These are phyloP conservation scores for Solanum appendiculatum DNA, from an alignment of 257 asterid genomes.

Conservation along the genomic window DNA sequence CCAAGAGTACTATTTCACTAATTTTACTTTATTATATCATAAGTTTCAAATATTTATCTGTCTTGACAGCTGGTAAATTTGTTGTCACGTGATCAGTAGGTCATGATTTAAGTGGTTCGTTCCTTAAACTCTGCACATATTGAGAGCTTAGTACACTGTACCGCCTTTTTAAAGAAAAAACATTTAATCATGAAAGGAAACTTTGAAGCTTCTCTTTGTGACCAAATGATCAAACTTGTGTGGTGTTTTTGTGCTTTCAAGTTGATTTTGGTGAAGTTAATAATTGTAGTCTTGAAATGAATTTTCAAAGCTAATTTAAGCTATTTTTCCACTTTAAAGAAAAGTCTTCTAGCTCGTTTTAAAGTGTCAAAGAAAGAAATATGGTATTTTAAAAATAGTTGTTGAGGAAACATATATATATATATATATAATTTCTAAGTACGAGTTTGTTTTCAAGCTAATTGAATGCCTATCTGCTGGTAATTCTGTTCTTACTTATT, in stretches of 20 bases:
- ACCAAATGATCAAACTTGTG: background rate
- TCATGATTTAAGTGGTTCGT: background rate
- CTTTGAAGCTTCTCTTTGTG: background rate
- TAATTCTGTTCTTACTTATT: background rate
- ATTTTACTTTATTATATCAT: background rate
- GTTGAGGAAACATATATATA: background rate
- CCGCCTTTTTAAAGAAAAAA: too few species aligned
- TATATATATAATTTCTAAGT: background rate
- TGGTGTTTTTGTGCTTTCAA: background rate
- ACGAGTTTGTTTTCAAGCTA: background rate
- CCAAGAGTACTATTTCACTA: constrained; percentile 26
- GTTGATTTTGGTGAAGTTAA: background rate
- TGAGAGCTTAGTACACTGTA: too few species aligned
- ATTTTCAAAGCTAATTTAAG: background rate
- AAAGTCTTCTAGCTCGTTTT: background rate
- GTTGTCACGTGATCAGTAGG: rapidly evolving
- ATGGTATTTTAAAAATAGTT: background rate
- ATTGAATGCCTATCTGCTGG: background rate
- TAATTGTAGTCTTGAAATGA: too few species aligned
- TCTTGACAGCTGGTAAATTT: background rate
- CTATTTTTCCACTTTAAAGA: background rate
- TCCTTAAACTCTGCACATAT: too few species aligned
- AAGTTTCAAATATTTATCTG: background rate
- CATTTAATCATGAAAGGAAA: background rate
- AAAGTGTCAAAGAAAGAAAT: background rate